These are phyloP conservation scores for Dicorynia guianensis DNA, from an alignment of 306 rosid species.

Conservation along the genomic window DNA sequence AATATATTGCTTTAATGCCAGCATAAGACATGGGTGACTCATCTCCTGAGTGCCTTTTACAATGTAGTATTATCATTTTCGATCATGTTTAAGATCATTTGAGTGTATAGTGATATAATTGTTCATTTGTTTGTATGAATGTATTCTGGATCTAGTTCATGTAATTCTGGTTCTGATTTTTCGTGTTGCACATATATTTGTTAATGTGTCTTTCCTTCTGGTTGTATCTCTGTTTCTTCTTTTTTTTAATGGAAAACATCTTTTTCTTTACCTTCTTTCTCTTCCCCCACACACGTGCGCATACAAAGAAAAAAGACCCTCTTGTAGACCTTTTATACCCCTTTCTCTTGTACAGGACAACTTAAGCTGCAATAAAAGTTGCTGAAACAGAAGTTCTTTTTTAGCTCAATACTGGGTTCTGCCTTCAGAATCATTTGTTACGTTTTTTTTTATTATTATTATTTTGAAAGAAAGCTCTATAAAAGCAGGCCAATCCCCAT, in stretches of 20 bases:
- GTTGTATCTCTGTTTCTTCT: background rate
- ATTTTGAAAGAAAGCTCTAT: conserved; percentile 10
- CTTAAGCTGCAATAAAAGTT: background rate
- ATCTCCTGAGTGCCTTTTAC: conserved; percentile 12
- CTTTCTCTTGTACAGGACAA: background rate
- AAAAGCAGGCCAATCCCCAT: background rate
- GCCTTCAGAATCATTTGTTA: background rate
- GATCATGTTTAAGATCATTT: background rate
- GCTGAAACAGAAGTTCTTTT: background rate
- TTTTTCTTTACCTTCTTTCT: too few relatives aligned
- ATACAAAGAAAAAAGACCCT: too few relatives aligned
- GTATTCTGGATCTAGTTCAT: conserved; percentile 5
- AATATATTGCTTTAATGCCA: background rate
- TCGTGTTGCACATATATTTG: too few relatives aligned
- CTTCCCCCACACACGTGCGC: too few relatives aligned
- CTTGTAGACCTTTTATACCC: too few relatives aligned
- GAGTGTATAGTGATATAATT: background rate
- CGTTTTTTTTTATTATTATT: too few relatives aligned
- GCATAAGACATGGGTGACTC: background rate
- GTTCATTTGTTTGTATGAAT: background rate
- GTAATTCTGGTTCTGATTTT: too few relatives aligned
- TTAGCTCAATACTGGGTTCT: background rate
- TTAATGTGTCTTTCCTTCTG: conserved; percentile 34
- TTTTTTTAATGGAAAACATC: too few relatives aligned
- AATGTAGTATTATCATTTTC: background rate